phyloP scores from a whole-genome alignment of 2,329 filamentous ascomycete species.

The Domatiomyces catenatus region DNA sequence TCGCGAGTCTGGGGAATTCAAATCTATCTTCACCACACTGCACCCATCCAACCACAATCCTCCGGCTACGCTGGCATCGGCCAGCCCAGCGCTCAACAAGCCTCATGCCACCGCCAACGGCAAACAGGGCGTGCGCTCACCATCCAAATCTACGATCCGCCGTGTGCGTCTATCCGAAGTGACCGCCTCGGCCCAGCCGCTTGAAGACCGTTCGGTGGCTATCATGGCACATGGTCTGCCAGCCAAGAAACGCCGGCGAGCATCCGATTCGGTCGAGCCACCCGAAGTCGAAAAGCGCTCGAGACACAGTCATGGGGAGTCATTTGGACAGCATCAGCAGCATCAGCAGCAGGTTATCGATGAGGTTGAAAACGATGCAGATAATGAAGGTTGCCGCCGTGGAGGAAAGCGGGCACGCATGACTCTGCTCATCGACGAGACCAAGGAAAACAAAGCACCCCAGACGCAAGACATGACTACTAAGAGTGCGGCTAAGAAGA shows the following conservation, averaged over 20 bases:
- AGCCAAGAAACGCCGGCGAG: conserved; percentile 22
- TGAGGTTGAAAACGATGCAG: conserved; percentile 5
- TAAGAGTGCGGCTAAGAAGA: conserved; percentile 7
- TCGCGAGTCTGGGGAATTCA: conserved; percentile 18
- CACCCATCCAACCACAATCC: conserved; percentile 10
- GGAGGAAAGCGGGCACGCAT: conserved; percentile 10
- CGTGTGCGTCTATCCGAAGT: conserved; percentile 24
- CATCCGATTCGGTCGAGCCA: conserved; percentile 9
- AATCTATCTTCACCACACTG: conserved; percentile 18
- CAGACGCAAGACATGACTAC: conserved; percentile 3
- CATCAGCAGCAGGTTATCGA: conserved; percentile 3
- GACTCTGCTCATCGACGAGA: background rate
- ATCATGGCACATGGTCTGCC: conserved; percentile 18
- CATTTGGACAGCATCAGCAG: background rate
- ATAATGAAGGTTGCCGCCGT: conserved; percentile 16
- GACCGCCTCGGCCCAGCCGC: conserved; percentile 11
- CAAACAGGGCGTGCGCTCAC: conserved; percentile 11
- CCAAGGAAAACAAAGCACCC: conserved; percentile 4
- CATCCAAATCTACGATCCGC: conserved; percentile 24
- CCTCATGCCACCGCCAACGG: conserved; percentile 7
- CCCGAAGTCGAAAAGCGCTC: background rate
- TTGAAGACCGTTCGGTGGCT: conserved; percentile 14
- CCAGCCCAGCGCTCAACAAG: conserved; percentile 13
- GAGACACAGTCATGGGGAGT: background rate
- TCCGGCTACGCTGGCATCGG: conserved; percentile 9